phyloP scores from a whole-genome alignment of 345 rosid genomes.

The Citrus sinensis region DNA sequence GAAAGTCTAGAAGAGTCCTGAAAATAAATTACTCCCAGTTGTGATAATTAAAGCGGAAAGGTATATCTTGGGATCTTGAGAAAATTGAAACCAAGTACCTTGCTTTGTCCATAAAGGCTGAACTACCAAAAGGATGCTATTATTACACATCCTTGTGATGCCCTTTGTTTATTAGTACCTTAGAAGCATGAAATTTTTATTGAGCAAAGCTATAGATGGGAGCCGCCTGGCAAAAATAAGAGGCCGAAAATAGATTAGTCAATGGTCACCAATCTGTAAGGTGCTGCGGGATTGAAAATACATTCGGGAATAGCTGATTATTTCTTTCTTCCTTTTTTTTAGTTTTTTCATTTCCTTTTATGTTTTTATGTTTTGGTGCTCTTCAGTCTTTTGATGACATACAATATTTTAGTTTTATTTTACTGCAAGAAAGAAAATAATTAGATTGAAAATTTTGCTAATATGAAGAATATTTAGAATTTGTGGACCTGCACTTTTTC shows the following conservation, averaged over 20 bases:
- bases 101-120: background rate
- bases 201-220: background rate
- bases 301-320: background rate
- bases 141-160: background rate
- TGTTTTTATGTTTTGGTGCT: constrained; percentile 4
- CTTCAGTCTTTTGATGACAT: background rate
- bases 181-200: background rate
- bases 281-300: background rate
- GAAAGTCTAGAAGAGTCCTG: background rate
- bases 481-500: background rate
- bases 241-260: background rate
- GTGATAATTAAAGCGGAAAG: background rate
- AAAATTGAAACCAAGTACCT: background rate
- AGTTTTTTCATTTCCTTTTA: background rate
- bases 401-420: background rate
- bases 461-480: background rate
- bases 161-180: background rate
- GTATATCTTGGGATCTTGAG: background rate
- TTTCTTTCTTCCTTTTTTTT: background rate
- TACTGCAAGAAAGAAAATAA: background rate
- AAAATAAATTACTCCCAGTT: background rate
- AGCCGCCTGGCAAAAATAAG: background rate
- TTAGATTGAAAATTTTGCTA: background rate
- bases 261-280: background rate
- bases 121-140: background rate